phyloP scores from a whole-genome alignment of 1,284 basidiomycete species.

The Malassezia sp. region DNA sequence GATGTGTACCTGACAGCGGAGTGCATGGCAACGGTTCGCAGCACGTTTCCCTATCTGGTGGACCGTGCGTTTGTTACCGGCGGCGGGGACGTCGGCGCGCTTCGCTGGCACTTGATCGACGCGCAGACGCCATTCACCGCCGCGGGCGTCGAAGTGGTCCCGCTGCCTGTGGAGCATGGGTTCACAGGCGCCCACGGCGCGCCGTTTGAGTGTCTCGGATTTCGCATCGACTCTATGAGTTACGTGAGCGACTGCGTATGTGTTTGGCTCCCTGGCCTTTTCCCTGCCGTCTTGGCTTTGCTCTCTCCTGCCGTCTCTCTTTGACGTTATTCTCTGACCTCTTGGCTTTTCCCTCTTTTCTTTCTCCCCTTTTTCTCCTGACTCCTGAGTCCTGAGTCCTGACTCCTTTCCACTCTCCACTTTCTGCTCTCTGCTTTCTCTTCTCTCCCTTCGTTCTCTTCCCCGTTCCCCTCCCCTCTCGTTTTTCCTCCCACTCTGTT shows the following conservation, averaged over 20 bases:
- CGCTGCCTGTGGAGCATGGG: slow-evolving; percentile 35
- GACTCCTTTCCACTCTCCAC: too few relatives aligned
- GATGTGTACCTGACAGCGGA: slow-evolving; percentile 37
- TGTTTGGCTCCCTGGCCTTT: neutral
- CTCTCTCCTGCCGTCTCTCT: neutral
- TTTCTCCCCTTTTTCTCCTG: neutral
- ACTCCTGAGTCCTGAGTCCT: too few relatives aligned
- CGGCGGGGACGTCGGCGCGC: slow-evolving; percentile 35
- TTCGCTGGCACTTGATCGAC: slow-evolving; percentile 40
- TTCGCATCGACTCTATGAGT: slow-evolving; percentile 36
- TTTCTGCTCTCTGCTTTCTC: too few relatives aligned
- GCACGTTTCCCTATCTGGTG: slow-evolving; percentile 38
- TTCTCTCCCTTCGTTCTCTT: too few relatives aligned
- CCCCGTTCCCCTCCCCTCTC: too few relatives aligned
- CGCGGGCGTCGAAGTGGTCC: slow-evolving; percentile 16
- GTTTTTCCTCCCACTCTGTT: too few relatives aligned
- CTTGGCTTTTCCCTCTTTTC: neutral
- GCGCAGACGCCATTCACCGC: slow-evolving; percentile 18
- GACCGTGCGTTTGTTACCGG: slow-evolving; percentile 33
- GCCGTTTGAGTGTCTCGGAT: slow-evolving; percentile 36
- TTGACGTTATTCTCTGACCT: neutral
- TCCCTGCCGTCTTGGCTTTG: neutral
- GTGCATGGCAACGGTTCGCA: slow-evolving; percentile 26
- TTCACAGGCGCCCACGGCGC: slow-evolving; percentile 14
- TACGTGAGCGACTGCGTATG: slow-evolving; percentile 36